Conservation (phyloP, 2,329 filamentous ascomycete species). For the Pseudogymnoascus sp. region DNA sequence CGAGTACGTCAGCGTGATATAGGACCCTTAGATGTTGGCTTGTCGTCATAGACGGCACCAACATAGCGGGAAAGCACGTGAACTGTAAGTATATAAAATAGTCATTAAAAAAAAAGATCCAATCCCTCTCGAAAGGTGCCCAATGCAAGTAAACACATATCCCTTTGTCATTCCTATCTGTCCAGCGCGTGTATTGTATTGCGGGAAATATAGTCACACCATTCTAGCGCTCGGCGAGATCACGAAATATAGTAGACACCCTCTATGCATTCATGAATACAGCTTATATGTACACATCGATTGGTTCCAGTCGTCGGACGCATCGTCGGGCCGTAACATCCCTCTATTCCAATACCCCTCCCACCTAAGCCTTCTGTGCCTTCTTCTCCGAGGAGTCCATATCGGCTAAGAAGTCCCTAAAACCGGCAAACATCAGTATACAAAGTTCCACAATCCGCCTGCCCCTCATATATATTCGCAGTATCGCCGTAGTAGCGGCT, state of each 20-base stretch:
- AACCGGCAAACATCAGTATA: background rate
- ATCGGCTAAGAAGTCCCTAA: slow-evolving; percentile 8
- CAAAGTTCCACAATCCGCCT: background rate
- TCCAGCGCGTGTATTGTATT: background rate
- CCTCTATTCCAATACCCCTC: background rate
- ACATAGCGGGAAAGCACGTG: background rate
- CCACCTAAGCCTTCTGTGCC: slow-evolving; percentile 2
- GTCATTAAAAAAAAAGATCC: background rate
- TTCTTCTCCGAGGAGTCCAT: slow-evolving; percentile 9
- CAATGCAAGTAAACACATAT: background rate
- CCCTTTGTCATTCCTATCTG: background rate
- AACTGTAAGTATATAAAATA: background rate
- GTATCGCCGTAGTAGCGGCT: background rate
- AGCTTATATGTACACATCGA: slow-evolving; percentile 8
- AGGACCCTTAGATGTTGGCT: background rate
- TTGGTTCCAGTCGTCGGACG: slow-evolving; percentile 3
- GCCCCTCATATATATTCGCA: background rate
- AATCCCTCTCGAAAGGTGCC: background rate
- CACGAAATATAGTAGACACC: background rate
- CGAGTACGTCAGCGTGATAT: slow-evolving; percentile 1
- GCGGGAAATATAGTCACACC: slow-evolving; percentile 3
- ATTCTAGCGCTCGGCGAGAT: background rate
- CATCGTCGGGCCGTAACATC: slow-evolving; percentile 6
- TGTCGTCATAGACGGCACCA: background rate
- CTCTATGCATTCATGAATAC: slow-evolving; percentile 7